Conservation (phyloP, 2,329 filamentous ascomycete genomes). For the Chalara sp. region DNA sequence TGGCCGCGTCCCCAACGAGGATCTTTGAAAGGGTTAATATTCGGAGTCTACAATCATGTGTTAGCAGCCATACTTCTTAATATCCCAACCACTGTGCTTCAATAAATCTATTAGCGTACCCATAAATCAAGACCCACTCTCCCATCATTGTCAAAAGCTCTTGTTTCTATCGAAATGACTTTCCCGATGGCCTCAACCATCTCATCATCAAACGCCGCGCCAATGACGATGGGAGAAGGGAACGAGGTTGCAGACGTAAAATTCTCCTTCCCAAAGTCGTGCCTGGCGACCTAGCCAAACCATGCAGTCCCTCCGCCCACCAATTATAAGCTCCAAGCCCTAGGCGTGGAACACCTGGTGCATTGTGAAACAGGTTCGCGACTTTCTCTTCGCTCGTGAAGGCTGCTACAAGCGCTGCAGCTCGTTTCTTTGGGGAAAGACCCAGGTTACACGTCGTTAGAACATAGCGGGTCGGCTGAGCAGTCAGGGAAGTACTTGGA, state of each 20-base stretch:
- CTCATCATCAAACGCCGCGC: background rate
- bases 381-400: background rate
- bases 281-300: background rate
- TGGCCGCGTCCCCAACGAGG: background rate
- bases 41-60: background rate
- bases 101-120: too few species aligned
- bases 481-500: slow-evolving; percentile 7
- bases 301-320: background rate
- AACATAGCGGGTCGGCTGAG: background rate
- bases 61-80: too few species aligned
- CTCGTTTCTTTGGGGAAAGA: background rate
- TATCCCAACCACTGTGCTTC: too few species aligned
- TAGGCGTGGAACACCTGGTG: background rate
- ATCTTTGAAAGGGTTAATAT: background rate
- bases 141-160: background rate
- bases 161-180: background rate
- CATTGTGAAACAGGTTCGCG: background rate
- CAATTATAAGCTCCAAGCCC: background rate
- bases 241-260: background rate
- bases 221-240: background rate
- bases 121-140: background rate
- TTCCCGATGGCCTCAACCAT: background rate
- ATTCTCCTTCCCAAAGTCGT: background rate
- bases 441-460: background rate
- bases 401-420: background rate